These are phyloP conservation scores for Globisporangium nodosum DNA, from an alignment of 352 stramenopile genomes.

Conservation along the genomic window DNA sequence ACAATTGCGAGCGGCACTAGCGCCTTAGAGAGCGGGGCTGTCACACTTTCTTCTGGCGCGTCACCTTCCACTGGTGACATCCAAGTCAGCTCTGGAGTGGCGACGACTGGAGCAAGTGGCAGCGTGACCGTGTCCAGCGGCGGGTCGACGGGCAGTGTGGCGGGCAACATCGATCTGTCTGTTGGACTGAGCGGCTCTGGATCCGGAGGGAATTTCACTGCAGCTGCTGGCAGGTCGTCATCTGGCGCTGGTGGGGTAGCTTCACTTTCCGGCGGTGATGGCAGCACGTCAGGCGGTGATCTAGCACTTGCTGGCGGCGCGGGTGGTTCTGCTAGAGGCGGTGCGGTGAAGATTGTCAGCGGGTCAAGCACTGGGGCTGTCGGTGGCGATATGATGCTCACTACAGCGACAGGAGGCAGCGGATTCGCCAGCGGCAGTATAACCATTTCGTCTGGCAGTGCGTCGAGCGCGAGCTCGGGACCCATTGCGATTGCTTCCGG, in stretches of 20 bases:
- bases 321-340: constrained; percentile 24
- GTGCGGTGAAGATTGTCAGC: constrained; percentile 27
- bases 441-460: constrained; percentile 26
- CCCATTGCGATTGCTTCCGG: constrained; percentile 26
- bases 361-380: constrained; percentile 21
- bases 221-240: constrained; percentile 11
- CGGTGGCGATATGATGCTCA: constrained; percentile 24
- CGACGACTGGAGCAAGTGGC: constrained; percentile 28
- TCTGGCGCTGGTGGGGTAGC: constrained; percentile 20
- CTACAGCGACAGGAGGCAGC: constrained; percentile 17
- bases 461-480: constrained; percentile 29
- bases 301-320: constrained; percentile 21
- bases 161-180: constrained; percentile 26
- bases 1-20: constrained; percentile 36
- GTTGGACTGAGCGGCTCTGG: constrained; percentile 22
- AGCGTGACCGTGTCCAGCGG: constrained; percentile 36
- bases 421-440: constrained; percentile 31
- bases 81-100: constrained; percentile 22
- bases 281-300: constrained; percentile 24
- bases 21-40: constrained; percentile 13
- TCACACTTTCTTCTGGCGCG: constrained; percentile 17
- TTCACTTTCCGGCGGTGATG: constrained; percentile 24
- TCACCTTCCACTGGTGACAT: constrained; percentile 17
- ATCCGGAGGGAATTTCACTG: constrained; percentile 3
- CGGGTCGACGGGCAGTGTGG: constrained; percentile 19